Evolutionary conservation across 768 basidiomycete genomes (phyloP).

Genomic region (Sarcomyxa edulis): DNA sequence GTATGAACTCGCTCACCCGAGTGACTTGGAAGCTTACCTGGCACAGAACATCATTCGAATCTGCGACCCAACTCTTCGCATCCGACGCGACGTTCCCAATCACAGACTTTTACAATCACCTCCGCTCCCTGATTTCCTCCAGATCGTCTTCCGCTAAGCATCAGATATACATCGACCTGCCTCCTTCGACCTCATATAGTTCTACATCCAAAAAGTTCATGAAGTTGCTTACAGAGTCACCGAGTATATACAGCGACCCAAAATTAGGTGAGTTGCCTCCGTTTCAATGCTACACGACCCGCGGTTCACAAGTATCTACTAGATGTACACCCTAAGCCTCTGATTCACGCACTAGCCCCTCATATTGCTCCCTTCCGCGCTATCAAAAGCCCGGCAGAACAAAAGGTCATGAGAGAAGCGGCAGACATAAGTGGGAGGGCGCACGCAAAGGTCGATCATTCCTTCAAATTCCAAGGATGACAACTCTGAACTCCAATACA

Average conservation of each 20-base stretch:
- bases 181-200: too few relatives aligned
- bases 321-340: too few relatives aligned
- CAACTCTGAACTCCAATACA: too few relatives aligned
- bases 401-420: conserved; percentile 73
- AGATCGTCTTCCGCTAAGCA: conserved; percentile 40
- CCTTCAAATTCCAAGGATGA: too few relatives aligned
- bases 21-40: conserved; percentile 2
- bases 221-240: too few relatives aligned
- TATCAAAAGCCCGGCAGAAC: conserved; percentile 78
- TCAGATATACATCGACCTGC: conserved; percentile 49
- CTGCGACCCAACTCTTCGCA: conserved; percentile 62
- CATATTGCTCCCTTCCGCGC: conserved; percentile 67
- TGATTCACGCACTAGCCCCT: conserved; percentile 61
- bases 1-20: conserved; percentile 21
- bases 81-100: conserved; percentile 71
- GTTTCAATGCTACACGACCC: too few relatives aligned
- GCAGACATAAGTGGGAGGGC: conserved; percentile 85
- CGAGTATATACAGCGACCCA: too few relatives aligned
- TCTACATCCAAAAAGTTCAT: too few relatives aligned
- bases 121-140: conserved; percentile 61
- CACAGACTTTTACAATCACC: conserved; percentile 46
- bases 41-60: conserved; percentile 56
- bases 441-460: conserved; percentile 65
- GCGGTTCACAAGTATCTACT: too few relatives aligned
- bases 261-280: too few relatives aligned